Evolutionary conservation across 306 rosid genomes (phyloP).

Genomic region (Alnus rubra): DNA sequence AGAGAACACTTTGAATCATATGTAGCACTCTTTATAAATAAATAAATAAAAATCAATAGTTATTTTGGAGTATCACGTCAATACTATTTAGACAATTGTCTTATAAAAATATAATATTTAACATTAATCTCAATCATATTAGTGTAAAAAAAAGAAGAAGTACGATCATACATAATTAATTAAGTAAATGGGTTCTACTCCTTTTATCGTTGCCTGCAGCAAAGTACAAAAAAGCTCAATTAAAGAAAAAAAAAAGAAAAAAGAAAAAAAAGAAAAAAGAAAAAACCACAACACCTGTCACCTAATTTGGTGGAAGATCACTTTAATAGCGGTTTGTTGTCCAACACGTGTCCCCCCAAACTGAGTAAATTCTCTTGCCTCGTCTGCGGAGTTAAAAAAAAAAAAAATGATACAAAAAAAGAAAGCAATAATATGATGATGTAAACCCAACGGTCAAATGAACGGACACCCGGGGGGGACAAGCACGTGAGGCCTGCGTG

Average conservation of each 20-base stretch:
- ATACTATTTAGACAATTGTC: no score
- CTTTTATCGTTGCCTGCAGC: neutral
- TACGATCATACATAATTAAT: neutral
- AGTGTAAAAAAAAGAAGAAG: no score
- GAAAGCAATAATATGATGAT: constrained; percentile 6
- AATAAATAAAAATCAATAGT: no score
- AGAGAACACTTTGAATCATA: no score
- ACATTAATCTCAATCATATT: no score
- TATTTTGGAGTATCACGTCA: no score
- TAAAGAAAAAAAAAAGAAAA: no score
- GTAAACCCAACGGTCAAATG: constrained; percentile 67
- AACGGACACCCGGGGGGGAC: constrained; percentile 50
- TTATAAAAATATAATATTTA: no score
- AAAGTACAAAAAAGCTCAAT: constrained; percentile 1
- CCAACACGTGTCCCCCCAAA: constrained; percentile 13
- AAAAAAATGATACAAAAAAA: neutral
- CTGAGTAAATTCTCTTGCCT: neutral
- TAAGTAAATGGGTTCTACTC: no score
- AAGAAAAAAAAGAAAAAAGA: neutral
- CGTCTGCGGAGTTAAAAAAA: no score
- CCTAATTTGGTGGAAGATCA: neutral
- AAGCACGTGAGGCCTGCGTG: constrained; percentile 51
- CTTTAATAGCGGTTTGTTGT: constrained; percentile 2
- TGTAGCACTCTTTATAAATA: no score
- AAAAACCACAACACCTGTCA: neutral